Base-by-base conservation (phyloP, 306 rosid genomes). In the Delonix regia region DNA sequence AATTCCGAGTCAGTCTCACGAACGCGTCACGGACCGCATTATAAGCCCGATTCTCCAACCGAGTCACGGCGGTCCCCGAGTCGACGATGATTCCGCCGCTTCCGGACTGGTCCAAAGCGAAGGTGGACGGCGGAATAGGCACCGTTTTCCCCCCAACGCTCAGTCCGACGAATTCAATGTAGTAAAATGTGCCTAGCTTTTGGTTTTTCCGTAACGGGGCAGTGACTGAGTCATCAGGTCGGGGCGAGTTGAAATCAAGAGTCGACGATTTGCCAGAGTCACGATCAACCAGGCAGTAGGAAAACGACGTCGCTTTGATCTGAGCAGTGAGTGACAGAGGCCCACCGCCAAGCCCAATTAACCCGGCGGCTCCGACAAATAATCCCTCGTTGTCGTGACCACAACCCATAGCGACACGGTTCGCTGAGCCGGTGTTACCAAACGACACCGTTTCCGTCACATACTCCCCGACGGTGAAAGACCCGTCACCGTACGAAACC, bases 281-380 rank as follows among this genome's bases (percentile, higher is more conserved):
- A 6, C 92, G 96, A 47, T 83, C 53, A 0, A 92, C 97, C 5
- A 92, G 52, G 60, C 97, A 92, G 85, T 93, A 93, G 0, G 97
- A 93, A 24, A 93, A 85, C 73, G 91, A 78, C 44, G 88, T 4
- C 38, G 94, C 91, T 48, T 86, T 90, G 71, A 84, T 63, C 79
- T 89, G 92, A 0, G 90, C 78, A 0, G 82, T 52, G 2, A 93
- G 81, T 0, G 97, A 89, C 0, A 87, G 71, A 0, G 79, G 8
- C 9, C 96, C 94, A 0, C 88, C 86, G 10, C 96, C 94, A 18
- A 93, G 92, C 0, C 96, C 97, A 12, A 93, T 77, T 0, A 90
- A 25, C 0, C 96, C 97, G 5, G 94, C 96, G 4, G 96, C 56
- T 0, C 75, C 92, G 0, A 75, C 74, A 64, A 93, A 93, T 14